These are phyloP conservation scores for Globomyces sp. DNA, from an alignment of 371 early-diverging fungal species.

Conservation along the genomic window DNA sequence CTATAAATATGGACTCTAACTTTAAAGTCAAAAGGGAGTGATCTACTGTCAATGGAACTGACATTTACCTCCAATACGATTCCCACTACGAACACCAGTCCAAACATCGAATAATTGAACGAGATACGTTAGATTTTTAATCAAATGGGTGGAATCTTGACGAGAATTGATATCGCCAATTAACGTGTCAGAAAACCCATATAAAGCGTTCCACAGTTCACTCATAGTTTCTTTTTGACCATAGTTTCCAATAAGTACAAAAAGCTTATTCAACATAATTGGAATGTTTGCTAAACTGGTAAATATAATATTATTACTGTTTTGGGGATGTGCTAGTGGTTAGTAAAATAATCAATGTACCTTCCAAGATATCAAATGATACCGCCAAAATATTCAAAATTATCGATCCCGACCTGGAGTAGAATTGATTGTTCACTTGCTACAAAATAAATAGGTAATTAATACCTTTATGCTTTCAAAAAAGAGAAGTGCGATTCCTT, in stretches of 20 bases:
- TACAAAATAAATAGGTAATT: background rate
- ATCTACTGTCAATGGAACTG: too few species aligned
- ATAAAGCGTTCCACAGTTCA: slow-evolving; percentile 24
- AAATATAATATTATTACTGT: background rate
- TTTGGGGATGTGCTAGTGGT: too few species aligned
- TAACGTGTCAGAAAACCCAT: background rate
- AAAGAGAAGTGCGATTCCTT: slow-evolving; percentile 75
- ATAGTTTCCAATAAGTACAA: slow-evolving; percentile 24
- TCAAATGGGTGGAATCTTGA: background rate
- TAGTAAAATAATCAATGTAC: too few species aligned
- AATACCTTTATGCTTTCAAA: slow-evolving; percentile 71
- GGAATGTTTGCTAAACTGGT: background rate
- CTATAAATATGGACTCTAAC: too few species aligned
- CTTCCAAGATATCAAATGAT: too few species aligned
- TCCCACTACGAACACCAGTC: slow-evolving; percentile 20
- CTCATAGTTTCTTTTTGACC: slow-evolving; percentile 17
- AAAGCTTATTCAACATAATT: slow-evolving; percentile 19
- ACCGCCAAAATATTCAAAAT: background rate
- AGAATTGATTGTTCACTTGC: slow-evolving; percentile 20
- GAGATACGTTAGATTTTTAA: background rate
- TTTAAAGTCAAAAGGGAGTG: too few species aligned
- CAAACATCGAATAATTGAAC: slow-evolving; percentile 12
- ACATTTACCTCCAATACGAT: background rate
- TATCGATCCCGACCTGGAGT: slow-evolving; percentile 15
- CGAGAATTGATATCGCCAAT: background rate